phyloP scores from a whole-genome alignment of 2,329 filamentous ascomycete species.

The Aspergillus ochraceus region DNA sequence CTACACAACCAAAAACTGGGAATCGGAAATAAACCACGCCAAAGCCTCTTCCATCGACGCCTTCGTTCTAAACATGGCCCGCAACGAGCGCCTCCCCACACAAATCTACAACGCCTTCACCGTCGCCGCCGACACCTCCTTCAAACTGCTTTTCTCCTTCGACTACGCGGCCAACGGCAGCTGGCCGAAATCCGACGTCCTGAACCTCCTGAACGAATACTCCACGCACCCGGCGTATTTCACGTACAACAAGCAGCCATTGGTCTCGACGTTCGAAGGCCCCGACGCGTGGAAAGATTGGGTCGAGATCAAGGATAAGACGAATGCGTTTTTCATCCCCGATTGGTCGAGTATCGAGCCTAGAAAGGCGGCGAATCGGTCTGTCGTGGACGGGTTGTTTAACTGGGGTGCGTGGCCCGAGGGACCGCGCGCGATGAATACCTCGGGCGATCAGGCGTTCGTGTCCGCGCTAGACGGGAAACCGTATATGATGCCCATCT shows the following conservation, averaged over 20 bases:
- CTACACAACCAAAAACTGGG: conserved; percentile 22
- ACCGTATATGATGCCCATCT: conserved; percentile 55
- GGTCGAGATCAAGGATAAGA: conserved; percentile 42
- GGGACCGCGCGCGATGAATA: conserved; percentile 37
- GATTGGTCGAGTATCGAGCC: conserved; percentile 44
- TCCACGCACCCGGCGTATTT: conserved; percentile 25
- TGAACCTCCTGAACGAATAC: conserved; percentile 26
- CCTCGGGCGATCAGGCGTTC: conserved; percentile 40
- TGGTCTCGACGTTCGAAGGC: conserved; percentile 49
- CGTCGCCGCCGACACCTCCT: conserved; percentile 24
- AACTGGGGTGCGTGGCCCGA: conserved; percentile 47
- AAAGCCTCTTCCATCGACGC: conserved; percentile 39
- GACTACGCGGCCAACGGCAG: conserved; percentile 36
- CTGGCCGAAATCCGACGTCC: conserved; percentile 26
- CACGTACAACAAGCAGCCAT: conserved; percentile 27
- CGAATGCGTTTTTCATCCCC: conserved; percentile 47
- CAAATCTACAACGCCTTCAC: conserved; percentile 24
- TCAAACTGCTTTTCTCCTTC: conserved; percentile 39
- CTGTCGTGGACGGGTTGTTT: conserved; percentile 39
- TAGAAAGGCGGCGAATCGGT: conserved; percentile 26
- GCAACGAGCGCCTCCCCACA: conserved; percentile 17
- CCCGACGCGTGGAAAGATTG: conserved; percentile 44
- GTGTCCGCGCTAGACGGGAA: conserved; percentile 35
- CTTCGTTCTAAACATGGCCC: conserved; percentile 42
- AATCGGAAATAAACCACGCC: conserved; percentile 34